Evolutionary conservation across 257 asterid species (phyloP).

Genomic region (Solanum habrochaites): DNA sequence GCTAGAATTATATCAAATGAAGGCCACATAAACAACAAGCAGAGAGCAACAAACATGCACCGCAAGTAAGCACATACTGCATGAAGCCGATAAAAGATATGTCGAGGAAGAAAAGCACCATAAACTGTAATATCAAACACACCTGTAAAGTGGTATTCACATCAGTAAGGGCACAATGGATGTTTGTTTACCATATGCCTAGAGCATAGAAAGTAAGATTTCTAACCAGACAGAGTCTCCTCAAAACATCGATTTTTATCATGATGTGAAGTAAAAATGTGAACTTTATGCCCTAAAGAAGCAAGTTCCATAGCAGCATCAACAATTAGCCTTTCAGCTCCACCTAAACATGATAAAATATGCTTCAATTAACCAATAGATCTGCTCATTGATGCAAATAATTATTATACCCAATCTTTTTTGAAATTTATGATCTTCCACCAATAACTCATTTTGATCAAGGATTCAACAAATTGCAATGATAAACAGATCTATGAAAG

Average conservation of each 20-base stretch:
- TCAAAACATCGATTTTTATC: constrained; percentile 81
- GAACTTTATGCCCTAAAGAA: constrained; percentile 65
- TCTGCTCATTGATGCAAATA: neutral
- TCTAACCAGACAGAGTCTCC: constrained; percentile 75
- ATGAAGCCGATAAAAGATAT: constrained; percentile 63
- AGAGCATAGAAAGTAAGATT: neutral
- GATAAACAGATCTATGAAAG: neutral
- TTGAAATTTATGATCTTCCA: neutral
- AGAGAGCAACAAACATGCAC: constrained; percentile 78
- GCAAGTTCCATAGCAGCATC: constrained; percentile 93
- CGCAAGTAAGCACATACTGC: constrained; percentile 90
- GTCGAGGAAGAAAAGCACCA: constrained; percentile 83
- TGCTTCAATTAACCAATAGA: neutral
- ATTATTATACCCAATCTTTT: neutral
- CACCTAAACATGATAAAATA: constrained; percentile 33
- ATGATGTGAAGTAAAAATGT: constrained; percentile 89
- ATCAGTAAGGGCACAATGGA: neutral
- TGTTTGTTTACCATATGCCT: neutral
- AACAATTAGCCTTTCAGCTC: constrained; percentile 94
- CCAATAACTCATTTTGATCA: neutral
- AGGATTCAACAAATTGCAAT: neutral
- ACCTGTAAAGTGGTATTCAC: constrained; percentile 25
- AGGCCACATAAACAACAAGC: constrained; percentile 55
- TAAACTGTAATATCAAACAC: constrained; percentile 65
- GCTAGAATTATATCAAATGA: constrained; percentile 63